Percentiles rank a stretch among this genome's conserved stretches.
These are phyloP conservation scores for Urochloa ruziziensis DNA, from an alignment of 176 grass and related monocot genomes.

Conservation along the genomic window DNA sequence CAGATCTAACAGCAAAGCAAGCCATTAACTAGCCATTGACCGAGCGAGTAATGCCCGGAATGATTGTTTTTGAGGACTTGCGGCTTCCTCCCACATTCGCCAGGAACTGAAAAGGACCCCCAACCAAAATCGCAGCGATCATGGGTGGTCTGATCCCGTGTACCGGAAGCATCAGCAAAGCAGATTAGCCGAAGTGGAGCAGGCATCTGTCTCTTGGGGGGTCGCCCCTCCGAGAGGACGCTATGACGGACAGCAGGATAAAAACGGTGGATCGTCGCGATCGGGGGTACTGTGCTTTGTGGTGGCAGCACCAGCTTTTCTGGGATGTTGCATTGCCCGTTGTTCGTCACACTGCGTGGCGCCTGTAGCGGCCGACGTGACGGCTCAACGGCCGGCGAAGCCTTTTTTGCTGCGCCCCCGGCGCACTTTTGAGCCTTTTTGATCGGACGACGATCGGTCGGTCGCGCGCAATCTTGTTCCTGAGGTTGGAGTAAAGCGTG, in stretches of 20 bases:
- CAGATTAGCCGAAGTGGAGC: conserved; percentile 11
- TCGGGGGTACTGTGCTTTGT: conserved; percentile 26
- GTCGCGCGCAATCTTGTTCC: too few species aligned
- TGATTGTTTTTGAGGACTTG: conserved; percentile 19
- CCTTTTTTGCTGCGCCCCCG: neutral
- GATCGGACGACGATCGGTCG: neutral
- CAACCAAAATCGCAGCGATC: conserved; percentile 9
- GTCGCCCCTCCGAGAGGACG: neutral
- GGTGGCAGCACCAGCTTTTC: neutral
- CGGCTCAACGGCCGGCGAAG: conserved; percentile 3
- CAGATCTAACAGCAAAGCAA: conserved; percentile 15
- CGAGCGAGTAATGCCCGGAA: conserved; percentile 10
- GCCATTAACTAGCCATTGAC: conserved; percentile 37
- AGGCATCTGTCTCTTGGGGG: neutral
- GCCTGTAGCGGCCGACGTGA: conserved; percentile 21
- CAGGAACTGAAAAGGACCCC: conserved; percentile 15
- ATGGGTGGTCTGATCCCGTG: conserved; percentile 3
- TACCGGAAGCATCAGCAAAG: conserved; percentile 18
- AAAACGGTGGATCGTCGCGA: conserved; percentile 8
- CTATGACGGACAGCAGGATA: neutral
- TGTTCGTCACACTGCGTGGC: neutral
- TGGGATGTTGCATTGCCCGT: neutral
- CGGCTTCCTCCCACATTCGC: neutral
- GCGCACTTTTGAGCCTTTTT: neutral
- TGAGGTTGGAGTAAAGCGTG: neutral